phyloP scores from a whole-genome alignment of 768 basidiomycete genomes.

The Boletus sp. region DNA sequence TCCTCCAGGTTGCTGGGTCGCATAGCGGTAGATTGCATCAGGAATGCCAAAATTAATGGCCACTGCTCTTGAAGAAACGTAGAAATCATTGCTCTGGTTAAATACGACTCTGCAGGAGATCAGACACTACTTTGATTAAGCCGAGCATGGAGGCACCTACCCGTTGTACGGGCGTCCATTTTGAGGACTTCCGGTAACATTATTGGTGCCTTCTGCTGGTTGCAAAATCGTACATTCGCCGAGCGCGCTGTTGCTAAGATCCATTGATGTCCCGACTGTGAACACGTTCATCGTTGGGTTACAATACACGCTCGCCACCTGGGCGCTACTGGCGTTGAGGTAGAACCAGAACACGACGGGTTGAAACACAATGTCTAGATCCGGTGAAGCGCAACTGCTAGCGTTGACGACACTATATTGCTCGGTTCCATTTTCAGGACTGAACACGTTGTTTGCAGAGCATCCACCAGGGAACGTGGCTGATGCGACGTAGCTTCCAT shows the following conservation, averaged over 20 bases:
- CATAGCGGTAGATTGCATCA: constrained; percentile 57
- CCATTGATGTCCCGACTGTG: constrained; percentile 42
- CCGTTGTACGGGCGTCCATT: constrained; percentile 58
- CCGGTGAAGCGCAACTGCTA: constrained; percentile 29
- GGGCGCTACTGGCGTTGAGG: constrained; percentile 35
- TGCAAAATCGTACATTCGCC: constrained; percentile 34
- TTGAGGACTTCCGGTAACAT: constrained; percentile 48
- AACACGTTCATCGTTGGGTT: constrained; percentile 46
- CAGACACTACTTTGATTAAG: neutral
- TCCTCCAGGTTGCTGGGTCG: constrained; percentile 42
- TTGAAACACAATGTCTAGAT: constrained; percentile 38
- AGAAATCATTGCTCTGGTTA: constrained; percentile 37
- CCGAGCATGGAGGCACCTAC: constrained; percentile 33
- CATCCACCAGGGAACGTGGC: constrained; percentile 55
- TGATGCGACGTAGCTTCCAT: constrained; percentile 36
- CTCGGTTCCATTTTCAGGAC: constrained; percentile 35
- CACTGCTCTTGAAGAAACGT: constrained; percentile 50
- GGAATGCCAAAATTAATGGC: constrained; percentile 54
- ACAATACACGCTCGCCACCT: constrained; percentile 58
- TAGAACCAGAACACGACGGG: constrained; percentile 74
- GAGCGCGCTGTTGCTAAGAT: constrained; percentile 44
- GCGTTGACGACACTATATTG: constrained; percentile 52
- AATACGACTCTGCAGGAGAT: constrained; percentile 40
- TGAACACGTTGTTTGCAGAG: constrained; percentile 35
- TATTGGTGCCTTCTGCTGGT: constrained; percentile 41